Evolutionary conservation across 116 monocot species (phyloP).

Genomic region (Zostera marina): DNA sequence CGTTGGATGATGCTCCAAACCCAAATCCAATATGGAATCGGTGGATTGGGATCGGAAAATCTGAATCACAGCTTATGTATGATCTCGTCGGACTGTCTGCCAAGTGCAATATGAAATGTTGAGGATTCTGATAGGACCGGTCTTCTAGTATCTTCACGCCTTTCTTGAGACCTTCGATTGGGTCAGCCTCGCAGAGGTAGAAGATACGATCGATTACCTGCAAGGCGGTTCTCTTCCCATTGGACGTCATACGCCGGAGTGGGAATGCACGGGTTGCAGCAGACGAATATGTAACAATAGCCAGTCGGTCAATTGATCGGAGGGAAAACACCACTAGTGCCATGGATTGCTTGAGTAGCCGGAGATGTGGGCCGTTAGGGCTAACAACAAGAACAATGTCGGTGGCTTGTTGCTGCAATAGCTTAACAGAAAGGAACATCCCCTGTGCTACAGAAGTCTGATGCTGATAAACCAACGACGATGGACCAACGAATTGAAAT

Average conservation of each 20-base stretch:
- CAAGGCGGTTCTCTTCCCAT: constrained; percentile 59
- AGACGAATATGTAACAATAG: constrained; percentile 63
- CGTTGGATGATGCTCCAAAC: constrained; percentile 43
- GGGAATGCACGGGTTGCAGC: constrained; percentile 66
- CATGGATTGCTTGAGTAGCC: constrained; percentile 73
- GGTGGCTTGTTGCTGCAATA: constrained; percentile 33
- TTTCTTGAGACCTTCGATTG: constrained; percentile 45
- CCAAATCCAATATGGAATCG: constrained; percentile 65
- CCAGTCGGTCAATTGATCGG: constrained; percentile 47
- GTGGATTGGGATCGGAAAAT: constrained; percentile 25
- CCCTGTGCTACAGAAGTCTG: background rate
- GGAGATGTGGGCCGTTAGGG: constrained; percentile 64
- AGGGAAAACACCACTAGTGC: constrained; percentile 68
- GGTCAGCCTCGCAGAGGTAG: constrained; percentile 43
- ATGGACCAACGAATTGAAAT: constrained; percentile 4
- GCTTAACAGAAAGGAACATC: constrained; percentile 35
- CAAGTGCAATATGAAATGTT: constrained; percentile 52
- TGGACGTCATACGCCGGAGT: constrained; percentile 56
- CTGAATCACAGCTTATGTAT: constrained; percentile 14
- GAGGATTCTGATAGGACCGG: constrained; percentile 56
- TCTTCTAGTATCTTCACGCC: constrained; percentile 64
- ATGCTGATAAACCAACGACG: background rate
- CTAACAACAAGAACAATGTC: constrained; percentile 64
- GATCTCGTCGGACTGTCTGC: constrained; percentile 33
- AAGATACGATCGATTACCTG: constrained; percentile 67